These are phyloP conservation scores for Mycena crocata DNA, from an alignment of 768 basidiomycete genomes.

Conservation along the genomic window DNA sequence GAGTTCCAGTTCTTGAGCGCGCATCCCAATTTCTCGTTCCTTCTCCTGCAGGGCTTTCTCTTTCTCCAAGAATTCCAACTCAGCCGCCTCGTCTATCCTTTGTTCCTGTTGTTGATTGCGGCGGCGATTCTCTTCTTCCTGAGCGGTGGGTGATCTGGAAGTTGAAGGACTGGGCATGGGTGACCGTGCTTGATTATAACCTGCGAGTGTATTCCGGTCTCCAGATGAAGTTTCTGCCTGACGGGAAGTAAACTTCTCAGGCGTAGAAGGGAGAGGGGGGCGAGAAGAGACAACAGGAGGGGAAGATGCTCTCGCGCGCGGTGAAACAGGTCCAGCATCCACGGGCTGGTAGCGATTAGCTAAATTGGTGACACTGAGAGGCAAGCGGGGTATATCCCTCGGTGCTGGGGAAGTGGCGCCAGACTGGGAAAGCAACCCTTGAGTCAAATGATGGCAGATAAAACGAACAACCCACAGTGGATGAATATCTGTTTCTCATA, in stretches of 20 bases:
- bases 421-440: constrained; percentile 48
- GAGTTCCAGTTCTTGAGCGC: constrained; percentile 66
- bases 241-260: constrained; percentile 37
- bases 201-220: constrained; percentile 22
- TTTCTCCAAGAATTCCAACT: constrained; percentile 65
- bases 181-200: constrained; percentile 18
- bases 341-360: constrained; percentile 70
- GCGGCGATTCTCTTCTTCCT: constrained; percentile 43
- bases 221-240: constrained; percentile 35
- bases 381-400: constrained; percentile 72
- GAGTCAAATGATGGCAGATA: constrained; percentile 13
- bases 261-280: constrained; percentile 34
- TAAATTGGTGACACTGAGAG: constrained; percentile 71
- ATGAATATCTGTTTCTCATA: constrained; percentile 73
- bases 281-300: constrained; percentile 43
- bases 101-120: constrained; percentile 49
- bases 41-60: constrained; percentile 64
- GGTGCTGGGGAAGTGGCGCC: constrained; percentile 64
- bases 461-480: constrained; percentile 55
- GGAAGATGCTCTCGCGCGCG: constrained; percentile 50
- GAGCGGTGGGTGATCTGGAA: constrained; percentile 24
- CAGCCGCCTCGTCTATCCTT: constrained; percentile 60
- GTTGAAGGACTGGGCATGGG: constrained; percentile 29
- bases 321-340: constrained; percentile 54
- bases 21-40: constrained; percentile 66